Evolutionary conservation across 2,329 filamentous ascomycete species (phyloP).

Genomic region (Epichloe brachyelytri): DNA sequence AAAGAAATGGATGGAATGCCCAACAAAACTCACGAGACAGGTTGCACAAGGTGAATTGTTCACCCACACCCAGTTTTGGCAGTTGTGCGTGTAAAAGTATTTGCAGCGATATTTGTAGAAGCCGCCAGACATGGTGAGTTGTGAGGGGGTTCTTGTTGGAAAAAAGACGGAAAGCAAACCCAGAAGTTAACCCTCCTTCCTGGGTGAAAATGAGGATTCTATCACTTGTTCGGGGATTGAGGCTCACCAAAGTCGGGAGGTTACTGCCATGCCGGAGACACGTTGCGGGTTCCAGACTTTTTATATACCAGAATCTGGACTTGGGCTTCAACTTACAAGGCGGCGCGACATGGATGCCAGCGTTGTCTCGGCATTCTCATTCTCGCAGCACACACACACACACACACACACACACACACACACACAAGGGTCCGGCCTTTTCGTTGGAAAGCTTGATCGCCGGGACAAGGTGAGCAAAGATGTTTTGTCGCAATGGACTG

Average conservation of each 20-base stretch:
- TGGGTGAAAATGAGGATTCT: too few relatives aligned
- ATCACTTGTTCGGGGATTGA: not conserved
- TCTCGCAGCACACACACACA: not conserved
- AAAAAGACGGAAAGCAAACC: not conserved
- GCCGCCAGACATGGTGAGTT: conserved; percentile 21
- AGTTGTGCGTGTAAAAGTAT: conserved; percentile 39
- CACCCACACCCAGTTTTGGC: conserved; percentile 41
- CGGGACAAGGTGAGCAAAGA: not conserved
- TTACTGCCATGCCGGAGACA: not conserved
- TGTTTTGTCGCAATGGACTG: not conserved
- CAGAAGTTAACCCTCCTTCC: too few relatives aligned
- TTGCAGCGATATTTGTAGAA: conserved; percentile 44
- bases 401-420: not conserved
- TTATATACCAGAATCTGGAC: not conserved
- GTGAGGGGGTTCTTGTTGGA: too few relatives aligned
- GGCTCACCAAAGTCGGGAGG: not conserved
- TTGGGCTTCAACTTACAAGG: not conserved
- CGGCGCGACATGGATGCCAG: not conserved
- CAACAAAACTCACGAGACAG: conserved; percentile 31
- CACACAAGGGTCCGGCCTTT: too few relatives aligned
- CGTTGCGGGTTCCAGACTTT: not conserved
- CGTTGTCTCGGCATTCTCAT: conserved; percentile 4
- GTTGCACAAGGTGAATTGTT: conserved; percentile 35
- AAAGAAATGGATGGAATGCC: not conserved
- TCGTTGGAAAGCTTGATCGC: conserved; percentile 1